Percentiles rank a stretch among this genome's conserved stretches.
phyloP scores from a whole-genome alignment of 75 land plant genomes.

The Gnetum montanum region DNA sequence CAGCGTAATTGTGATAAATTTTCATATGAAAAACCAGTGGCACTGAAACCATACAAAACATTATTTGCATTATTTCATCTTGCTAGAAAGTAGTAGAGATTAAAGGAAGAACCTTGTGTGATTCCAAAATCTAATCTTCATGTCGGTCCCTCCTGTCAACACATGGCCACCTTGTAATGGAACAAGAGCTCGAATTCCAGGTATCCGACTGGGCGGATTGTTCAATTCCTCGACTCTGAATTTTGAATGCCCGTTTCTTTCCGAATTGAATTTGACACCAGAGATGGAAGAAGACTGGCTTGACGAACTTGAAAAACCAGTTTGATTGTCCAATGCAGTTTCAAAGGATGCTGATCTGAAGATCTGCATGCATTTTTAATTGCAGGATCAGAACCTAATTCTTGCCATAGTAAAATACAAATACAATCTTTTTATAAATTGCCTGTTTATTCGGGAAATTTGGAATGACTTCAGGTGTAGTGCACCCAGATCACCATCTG shows the following conservation, averaged over 20 bases:
- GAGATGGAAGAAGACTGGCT: constrained; percentile 27
- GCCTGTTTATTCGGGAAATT: no score
- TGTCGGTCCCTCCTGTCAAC: constrained; percentile 90
- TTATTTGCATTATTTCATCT: no score
- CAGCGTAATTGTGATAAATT: no score
- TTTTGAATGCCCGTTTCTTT: constrained; percentile 36
- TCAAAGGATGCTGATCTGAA: constrained; percentile 37
- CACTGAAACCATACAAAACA: constrained; percentile 1
- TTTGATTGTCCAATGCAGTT: constrained; percentile 38
- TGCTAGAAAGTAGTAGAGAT: no score
- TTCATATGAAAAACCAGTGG: constrained; percentile 2
- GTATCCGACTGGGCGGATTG: constrained; percentile 72
- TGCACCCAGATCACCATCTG: no score
- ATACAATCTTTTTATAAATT: no score
- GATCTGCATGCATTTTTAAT: no score
- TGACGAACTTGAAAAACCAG: constrained; percentile 59
- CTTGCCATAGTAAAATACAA: no score
- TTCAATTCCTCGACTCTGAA: constrained; percentile 81
- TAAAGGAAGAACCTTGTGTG: constrained; percentile 52
- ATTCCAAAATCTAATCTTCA: constrained; percentile 91
- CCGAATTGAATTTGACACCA: constrained; percentile 15
- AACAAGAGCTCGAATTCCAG: constrained; percentile 80
- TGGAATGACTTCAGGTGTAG: no score
- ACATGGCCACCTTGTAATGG: constrained; percentile 86
- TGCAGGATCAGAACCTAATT: no score